These are phyloP conservation scores for Boletus patriciae DNA, from an alignment of 768 basidiomycete genomes.

Conservation along the genomic window DNA sequence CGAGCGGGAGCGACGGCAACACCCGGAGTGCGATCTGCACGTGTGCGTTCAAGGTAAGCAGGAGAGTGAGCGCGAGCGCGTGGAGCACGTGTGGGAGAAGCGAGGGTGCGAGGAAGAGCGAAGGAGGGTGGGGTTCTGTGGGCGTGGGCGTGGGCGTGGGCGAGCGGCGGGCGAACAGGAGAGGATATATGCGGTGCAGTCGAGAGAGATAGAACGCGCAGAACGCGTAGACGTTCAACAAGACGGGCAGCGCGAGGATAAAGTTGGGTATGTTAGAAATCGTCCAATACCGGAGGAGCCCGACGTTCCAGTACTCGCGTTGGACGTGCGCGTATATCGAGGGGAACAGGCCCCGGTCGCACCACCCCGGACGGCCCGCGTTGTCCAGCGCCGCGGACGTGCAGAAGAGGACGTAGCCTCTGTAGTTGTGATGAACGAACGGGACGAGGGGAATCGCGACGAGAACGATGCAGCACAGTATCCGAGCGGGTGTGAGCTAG, in stretches of 20 bases:
- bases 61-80: constrained; percentile 55
- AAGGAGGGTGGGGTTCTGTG: not conserved
- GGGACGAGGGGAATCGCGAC: constrained; percentile 56
- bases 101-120: constrained; percentile 40
- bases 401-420: constrained; percentile 73
- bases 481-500: constrained; percentile 36
- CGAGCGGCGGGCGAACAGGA: not conserved
- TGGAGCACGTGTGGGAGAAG: constrained; percentile 77
- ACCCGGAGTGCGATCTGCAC: constrained; percentile 85
- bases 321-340: constrained; percentile 84
- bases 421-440: constrained; percentile 68
- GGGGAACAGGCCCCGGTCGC: constrained; percentile 49
- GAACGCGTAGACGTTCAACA: constrained; percentile 47
- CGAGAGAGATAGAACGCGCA: constrained; percentile 26
- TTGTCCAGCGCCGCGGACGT: constrained; percentile 1
- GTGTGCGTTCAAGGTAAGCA: constrained; percentile 78
- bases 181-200: constrained; percentile 4
- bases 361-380: constrained; percentile 55
- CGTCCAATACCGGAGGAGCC: constrained; percentile 87
- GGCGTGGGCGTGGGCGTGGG: too few species aligned
- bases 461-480: constrained; percentile 42
- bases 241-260: constrained; percentile 70
- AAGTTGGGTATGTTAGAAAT: constrained; percentile 85
- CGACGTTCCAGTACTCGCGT: constrained; percentile 80
- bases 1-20: constrained; percentile 70